Evolutionary conservation across 495 filamentous ascomycete genomes (phyloP).

Genomic region (Aspergillus coremiiformis): DNA sequence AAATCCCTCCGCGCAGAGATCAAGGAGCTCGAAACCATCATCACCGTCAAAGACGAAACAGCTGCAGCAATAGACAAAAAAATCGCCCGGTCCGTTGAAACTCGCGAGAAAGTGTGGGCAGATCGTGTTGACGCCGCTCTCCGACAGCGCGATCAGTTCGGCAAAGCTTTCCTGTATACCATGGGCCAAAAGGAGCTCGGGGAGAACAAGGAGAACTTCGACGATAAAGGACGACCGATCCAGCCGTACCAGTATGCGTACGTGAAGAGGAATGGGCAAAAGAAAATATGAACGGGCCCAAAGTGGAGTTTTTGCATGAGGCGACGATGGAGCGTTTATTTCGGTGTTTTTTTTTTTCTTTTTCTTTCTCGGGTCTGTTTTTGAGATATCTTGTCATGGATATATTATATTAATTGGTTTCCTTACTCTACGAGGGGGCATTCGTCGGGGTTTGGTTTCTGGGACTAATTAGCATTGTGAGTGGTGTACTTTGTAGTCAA

Average conservation of each 20-base stretch:
- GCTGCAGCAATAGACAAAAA: slow-evolving; percentile 33
- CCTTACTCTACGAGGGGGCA: neutral
- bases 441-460: neutral
- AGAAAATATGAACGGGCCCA: slow-evolving; percentile 8
- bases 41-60: slow-evolving; percentile 37
- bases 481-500: neutral
- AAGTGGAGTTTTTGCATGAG: neutral
- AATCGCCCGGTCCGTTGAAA: slow-evolving; percentile 39
- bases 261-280: slow-evolving; percentile 16
- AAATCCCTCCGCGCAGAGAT: slow-evolving; percentile 28
- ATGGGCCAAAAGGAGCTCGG: slow-evolving; percentile 47
- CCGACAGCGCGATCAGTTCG: slow-evolving; percentile 49
- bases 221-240: slow-evolving; percentile 21
- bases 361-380: neutral
- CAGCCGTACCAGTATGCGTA: slow-evolving; percentile 45
- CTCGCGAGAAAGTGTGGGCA: slow-evolving; percentile 46
- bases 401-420: neutral
- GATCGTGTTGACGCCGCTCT: slow-evolving; percentile 46
- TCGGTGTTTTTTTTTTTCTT: neutral
- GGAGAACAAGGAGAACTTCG: slow-evolving; percentile 23
- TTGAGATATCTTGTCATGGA: neutral
- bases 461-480: neutral
- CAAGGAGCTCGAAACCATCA: slow-evolving; percentile 26
- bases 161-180: slow-evolving; percentile 40
- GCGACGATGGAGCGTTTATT: too few species aligned